Base-by-base conservation (phyloP, 148 eudicot genomes). In the Rhododendron vialii region DNA sequence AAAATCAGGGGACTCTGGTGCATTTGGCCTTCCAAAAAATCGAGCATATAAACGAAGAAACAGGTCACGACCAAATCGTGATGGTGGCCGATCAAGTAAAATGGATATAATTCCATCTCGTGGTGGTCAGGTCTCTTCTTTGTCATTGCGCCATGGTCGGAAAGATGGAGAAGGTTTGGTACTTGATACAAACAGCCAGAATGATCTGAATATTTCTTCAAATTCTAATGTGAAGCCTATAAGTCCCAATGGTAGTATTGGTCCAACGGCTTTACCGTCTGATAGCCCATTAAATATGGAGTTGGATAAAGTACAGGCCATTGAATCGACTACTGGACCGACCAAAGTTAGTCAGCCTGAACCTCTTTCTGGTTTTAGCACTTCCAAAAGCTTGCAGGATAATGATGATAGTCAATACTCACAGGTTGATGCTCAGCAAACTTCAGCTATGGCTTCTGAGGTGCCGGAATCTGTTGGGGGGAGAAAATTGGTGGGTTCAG, bases 31-130 rank as follows among this genome's bases (percentile, higher is more conserved):
- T 86, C 93, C 96, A 83, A 94, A 91, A 85, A 92, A 94, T 69
- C 92, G 88, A 90, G 96, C 98, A 57, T 98, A 98, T 87, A 95
- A 86, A 89, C 93, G 98, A 85, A 92, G 99, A 84, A 88, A 92
- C 84, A 92, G 98, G 88, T 92, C 95, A 67, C 90, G 95, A 59
- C 86, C 94, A 82, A 94, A 87, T 82, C 95, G 98, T 86, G 99
- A 93, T 80, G 93, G 92, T 81, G 90, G 93, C 90, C 92, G 94
- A 87, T 91, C 96, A 81, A 93, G 90, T 83, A 93, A 94, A 43
- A 87, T 86, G 83, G 96, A 93, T 87, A 69, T 89, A 80, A 88
- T 71, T 81, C 90, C 89, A 80, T 85, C 92, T 86, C 89, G 88
- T 82, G 92, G 93, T 74, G 93, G 47, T 36, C 48, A 75, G 45